Percentiles rank a stretch among this genome's conserved stretches.
Conservation (phyloP, 345 rosid species). For the Lumnitzera racemosa region DNA sequence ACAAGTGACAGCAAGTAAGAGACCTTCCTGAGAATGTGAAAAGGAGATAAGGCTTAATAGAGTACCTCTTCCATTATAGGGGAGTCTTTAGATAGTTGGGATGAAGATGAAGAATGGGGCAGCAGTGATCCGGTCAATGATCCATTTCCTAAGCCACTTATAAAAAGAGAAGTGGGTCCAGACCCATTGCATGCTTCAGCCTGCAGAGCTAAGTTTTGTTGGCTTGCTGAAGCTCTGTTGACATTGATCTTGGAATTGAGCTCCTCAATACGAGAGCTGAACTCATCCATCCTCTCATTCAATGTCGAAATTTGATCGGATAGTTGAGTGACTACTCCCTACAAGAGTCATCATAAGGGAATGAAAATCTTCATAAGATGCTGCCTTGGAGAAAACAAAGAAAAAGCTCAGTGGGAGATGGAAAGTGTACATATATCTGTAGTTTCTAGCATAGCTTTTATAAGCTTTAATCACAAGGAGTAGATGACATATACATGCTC, state of each 20-base stretch:
- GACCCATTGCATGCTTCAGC: conserved; percentile 78
- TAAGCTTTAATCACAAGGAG: too few relatives aligned
- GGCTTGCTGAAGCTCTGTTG: conserved; percentile 60
- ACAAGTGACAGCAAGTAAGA: background rate
- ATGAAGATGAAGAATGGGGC: conserved; percentile 67
- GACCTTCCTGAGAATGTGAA: background rate
- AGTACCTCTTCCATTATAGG: conserved; percentile 92
- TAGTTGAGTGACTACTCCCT: conserved; percentile 86
- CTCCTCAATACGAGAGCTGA: conserved; percentile 78
- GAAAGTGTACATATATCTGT: background rate
- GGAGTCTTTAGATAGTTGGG: conserved; percentile 78
- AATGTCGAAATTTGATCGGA: conserved; percentile 93
- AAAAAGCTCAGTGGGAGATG: background rate
- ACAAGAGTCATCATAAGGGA: conserved; percentile 5
- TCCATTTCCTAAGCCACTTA: conserved; percentile 52
- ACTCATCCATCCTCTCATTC: conserved; percentile 95
- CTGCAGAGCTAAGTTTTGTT: conserved; percentile 64
- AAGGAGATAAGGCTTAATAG: background rate
- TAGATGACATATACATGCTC: too few relatives aligned
- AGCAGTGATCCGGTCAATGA: conserved; percentile 42
- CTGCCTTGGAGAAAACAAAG: background rate
- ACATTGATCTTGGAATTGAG: conserved; percentile 60
- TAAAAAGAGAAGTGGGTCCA: conserved; percentile 48
- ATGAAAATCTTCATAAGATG: background rate
- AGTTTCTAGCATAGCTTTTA: too few relatives aligned